These are phyloP conservation scores for Flammula alnicola DNA, from an alignment of 1,284 basidiomycete genomes.

Conservation along the genomic window DNA sequence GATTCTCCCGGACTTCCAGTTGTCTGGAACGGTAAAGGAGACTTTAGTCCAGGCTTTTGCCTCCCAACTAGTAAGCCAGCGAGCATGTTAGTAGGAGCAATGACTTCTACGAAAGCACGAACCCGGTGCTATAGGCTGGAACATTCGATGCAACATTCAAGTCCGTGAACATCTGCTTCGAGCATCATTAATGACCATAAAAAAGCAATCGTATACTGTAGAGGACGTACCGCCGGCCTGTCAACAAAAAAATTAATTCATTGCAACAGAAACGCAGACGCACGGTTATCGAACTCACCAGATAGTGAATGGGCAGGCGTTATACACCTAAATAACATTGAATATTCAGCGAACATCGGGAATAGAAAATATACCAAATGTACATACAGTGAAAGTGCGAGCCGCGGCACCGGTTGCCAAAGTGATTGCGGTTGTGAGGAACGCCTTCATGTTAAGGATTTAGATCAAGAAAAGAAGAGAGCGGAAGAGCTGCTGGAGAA, in stretches of 20 bases:
- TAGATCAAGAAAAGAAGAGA: not conserved
- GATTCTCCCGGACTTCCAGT: slow-evolving; percentile 54
- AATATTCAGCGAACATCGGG: not conserved
- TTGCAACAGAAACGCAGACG: not conserved
- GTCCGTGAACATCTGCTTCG: slow-evolving; percentile 45
- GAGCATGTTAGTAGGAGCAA: not conserved
- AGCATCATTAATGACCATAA: not conserved
- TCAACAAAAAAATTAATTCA: not conserved
- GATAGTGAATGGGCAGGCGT: slow-evolving; percentile 49
- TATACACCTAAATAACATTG: slow-evolving; percentile 40
- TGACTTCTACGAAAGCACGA: slow-evolving; percentile 10
- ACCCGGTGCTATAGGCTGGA: slow-evolving; percentile 42
- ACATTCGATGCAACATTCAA: slow-evolving; percentile 40
- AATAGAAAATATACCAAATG: not conserved
- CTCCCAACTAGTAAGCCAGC: slow-evolving; percentile 41
- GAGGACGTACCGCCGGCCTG: slow-evolving; percentile 40
- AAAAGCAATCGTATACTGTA: not conserved
- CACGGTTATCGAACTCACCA: slow-evolving; percentile 41
- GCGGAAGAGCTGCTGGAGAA: not conserved
- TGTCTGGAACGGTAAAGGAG: slow-evolving; percentile 47
- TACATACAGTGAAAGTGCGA: slow-evolving; percentile 35
- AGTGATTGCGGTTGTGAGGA: slow-evolving; percentile 16
- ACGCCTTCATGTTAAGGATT: slow-evolving; percentile 19
- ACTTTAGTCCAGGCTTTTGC: slow-evolving; percentile 39
- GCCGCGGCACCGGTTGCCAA: slow-evolving; percentile 26